Evolutionary conservation across 2,329 filamentous ascomycete genomes (phyloP).

Genomic region (Fulvia fulva): DNA sequence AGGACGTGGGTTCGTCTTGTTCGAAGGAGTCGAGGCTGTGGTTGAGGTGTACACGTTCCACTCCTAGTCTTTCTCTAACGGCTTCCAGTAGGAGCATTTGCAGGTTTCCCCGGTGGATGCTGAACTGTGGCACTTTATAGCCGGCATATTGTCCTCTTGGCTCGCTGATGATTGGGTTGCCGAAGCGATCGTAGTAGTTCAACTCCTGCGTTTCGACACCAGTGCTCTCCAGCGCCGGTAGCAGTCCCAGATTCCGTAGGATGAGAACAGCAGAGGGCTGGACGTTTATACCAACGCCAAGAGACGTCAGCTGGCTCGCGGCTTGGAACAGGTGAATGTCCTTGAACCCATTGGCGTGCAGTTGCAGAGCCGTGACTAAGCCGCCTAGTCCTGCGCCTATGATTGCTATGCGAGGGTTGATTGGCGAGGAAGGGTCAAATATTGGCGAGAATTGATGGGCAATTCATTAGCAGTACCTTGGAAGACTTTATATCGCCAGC

Average conservation of each 20-base stretch:
- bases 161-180: conserved; percentile 43
- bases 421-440: background rate
- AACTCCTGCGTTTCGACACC: conserved; percentile 43
- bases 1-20: conserved; percentile 31
- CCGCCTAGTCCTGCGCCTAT: conserved; percentile 50
- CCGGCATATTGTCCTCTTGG: conserved; percentile 40
- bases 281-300: conserved; percentile 47
- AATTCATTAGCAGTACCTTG: background rate
- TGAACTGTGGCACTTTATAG: conserved; percentile 44
- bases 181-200: conserved; percentile 45
- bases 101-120: conserved; percentile 45
- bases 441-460: background rate
- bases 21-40: conserved; percentile 38
- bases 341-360: conserved; percentile 51
- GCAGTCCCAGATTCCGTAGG: conserved; percentile 42
- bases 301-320: conserved; percentile 38
- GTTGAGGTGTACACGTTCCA: conserved; percentile 38
- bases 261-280: conserved; percentile 46
- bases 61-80: conserved; percentile 40
- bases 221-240: conserved; percentile 39
- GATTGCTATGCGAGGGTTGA: conserved; percentile 38
- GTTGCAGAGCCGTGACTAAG: conserved; percentile 52
- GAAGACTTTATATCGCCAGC: background rate
- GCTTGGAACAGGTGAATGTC: conserved; percentile 45
- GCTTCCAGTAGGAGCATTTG: conserved; percentile 44